These are phyloP conservation scores for Neurospora pannonica DNA, from an alignment of 495 filamentous ascomycete genomes.

Conservation along the genomic window DNA sequence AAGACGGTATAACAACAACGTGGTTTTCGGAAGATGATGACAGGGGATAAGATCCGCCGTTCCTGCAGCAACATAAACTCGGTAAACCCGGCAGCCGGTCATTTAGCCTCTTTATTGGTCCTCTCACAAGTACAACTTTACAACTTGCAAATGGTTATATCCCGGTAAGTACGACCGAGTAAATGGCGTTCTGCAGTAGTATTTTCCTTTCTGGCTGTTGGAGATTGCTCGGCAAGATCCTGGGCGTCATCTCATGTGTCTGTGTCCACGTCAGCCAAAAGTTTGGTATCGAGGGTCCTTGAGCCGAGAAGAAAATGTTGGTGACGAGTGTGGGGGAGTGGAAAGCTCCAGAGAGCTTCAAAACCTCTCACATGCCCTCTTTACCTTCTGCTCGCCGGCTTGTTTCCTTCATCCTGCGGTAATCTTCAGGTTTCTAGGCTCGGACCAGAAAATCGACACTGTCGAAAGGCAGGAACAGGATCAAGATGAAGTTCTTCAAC, in stretches of 20 bases:
- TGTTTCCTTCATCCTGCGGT: not conserved
- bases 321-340: not conserved
- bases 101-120: conserved; percentile 23
- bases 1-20: conserved; percentile 9
- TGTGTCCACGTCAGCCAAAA: not conserved
- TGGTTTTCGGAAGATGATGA: conserved; percentile 3
- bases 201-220: not conserved
- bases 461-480: not conserved
- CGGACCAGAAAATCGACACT: not conserved
- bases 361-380: not conserved
- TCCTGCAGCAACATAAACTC: conserved; percentile 15
- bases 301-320: not conserved
- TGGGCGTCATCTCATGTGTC: not conserved
- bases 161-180: not conserved
- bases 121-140: not conserved
- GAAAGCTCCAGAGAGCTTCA: not conserved
- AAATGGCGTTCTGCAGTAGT: not conserved
- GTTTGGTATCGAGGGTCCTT: not conserved
- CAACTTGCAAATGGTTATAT: not conserved
- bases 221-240: not conserved
- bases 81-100: conserved; percentile 23
- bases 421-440: not conserved
- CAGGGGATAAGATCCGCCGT: conserved; percentile 13
- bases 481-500: not conserved
- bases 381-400: not conserved